phyloP scores from a whole-genome alignment of 495 filamentous ascomycete genomes.

The Friedmanniomyces endolithicus region DNA sequence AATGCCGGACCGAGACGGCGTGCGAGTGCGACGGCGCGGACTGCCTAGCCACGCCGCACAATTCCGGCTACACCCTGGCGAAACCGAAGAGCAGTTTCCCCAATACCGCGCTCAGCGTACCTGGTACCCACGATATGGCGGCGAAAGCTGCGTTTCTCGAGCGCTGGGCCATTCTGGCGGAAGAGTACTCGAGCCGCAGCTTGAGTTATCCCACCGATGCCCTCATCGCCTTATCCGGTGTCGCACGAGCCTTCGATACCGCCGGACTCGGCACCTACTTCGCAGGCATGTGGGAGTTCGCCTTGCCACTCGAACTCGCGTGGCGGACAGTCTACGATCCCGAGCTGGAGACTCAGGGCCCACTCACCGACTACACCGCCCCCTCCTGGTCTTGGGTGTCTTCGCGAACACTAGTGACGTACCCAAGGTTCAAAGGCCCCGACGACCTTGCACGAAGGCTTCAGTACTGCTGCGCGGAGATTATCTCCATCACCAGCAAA shows the following conservation, averaged over 20 bases:
- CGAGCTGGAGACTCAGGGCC: background rate
- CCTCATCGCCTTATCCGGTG: background rate
- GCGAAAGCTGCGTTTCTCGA: background rate
- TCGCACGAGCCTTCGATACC: background rate
- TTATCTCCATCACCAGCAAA: background rate
- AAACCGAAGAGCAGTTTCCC: background rate
- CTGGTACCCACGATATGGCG: background rate
- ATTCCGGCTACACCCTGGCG: background rate
- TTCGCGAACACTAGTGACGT: background rate
- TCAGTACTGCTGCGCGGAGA: background rate
- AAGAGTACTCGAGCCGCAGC: background rate
- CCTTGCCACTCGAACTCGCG: background rate
- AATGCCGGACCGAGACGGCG: conserved; percentile 5
- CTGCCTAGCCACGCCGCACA: background rate
- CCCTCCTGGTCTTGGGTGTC: background rate
- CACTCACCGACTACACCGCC: background rate
- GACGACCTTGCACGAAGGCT: background rate
- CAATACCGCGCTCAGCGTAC: background rate
- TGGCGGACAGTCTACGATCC: background rate
- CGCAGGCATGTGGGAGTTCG: background rate
- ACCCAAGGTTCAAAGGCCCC: background rate
- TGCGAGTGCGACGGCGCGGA: conserved; percentile 6
- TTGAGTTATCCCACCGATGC: background rate
- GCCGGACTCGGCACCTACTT: background rate
- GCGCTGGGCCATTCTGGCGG: background rate